Base-by-base conservation (phyloP, 2,329 filamentous ascomycete genomes). In the Sporothrix luriei region DNA sequence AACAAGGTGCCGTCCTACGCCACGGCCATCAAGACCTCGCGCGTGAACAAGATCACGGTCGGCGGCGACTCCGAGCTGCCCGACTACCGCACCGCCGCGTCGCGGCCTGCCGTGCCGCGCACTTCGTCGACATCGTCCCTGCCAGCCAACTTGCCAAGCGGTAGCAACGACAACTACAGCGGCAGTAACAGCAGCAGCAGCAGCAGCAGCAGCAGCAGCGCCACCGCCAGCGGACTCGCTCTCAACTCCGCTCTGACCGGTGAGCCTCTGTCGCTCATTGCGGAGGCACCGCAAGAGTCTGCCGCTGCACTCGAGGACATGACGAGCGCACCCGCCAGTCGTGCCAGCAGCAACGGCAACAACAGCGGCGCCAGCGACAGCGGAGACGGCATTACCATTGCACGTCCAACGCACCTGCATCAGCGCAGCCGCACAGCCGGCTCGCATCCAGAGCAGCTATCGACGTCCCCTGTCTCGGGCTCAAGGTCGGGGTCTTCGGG, bases 1-100 rank as follows among this genome's bases (percentile, higher is more conserved):
- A 90, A 84, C 77, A 90, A 90, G 73, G 91, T 94, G 2, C 91
- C 91, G 0, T 93, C 91, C 69, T 94, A 94, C 77, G 85, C 86
- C 19, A 93, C 91, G 0, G 91, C 91, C 0, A 87, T 93, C 33
- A 87, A 86, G 72, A 87, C 88, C 0, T 87, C 88, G 5, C 69
- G 72, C 11, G 85, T 87, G 19, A 83, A 85, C 46, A 82, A 82
- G 16, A 83, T 80, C 64, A 82, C 82, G 55, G 78, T 83, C 7
- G 82, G 83, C 26, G 82, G 82, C 43, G 40, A 66, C 4, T 78
- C 81, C 5, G 78, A 78, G 14, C 83, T 92, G 6, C 91, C 91
- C 0, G 88, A 91, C 76, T 93, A 93, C 76, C 80, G 84, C 69
- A 85, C 89, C 2, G 89, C 87, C 0, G 79, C 85, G 55, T 68